Evolutionary conservation across 2,329 filamentous ascomycete genomes (phyloP).

Genomic region (Myriosclerotinia curreyana): DNA sequence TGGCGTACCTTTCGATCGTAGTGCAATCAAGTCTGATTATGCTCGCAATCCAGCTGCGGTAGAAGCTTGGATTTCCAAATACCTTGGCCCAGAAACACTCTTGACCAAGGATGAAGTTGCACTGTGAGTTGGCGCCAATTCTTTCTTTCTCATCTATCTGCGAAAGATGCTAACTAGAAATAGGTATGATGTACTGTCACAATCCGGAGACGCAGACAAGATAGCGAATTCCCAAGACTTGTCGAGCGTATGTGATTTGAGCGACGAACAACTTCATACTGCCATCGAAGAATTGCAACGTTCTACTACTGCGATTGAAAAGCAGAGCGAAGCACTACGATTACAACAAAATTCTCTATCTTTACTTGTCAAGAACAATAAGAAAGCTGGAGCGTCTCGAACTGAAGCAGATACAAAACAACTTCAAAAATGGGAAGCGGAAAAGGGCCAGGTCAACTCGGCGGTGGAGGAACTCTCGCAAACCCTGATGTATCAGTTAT

Average conservation of each 20-base stretch:
- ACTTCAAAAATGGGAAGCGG: constrained; percentile 43
- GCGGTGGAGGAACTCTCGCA: constrained; percentile 50
- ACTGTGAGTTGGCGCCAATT: constrained; percentile 43
- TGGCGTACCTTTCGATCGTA: constrained; percentile 36
- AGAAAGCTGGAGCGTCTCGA: constrained; percentile 40
- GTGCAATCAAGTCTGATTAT: constrained; percentile 33
- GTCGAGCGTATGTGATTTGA: constrained; percentile 49
- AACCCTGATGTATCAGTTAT: constrained; percentile 46
- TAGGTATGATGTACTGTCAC: constrained; percentile 52
- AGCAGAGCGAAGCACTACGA: constrained; percentile 59
- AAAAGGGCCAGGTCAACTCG: constrained; percentile 44
- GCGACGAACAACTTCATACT: constrained; percentile 56
- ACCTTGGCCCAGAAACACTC: constrained; percentile 51
- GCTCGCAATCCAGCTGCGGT: constrained; percentile 29
- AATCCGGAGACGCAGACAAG: constrained; percentile 47
- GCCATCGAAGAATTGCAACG: constrained; percentile 62
- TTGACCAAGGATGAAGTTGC: constrained; percentile 53
- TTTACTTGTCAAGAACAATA: constrained; percentile 48
- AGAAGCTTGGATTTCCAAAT: constrained; percentile 47
- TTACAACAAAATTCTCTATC: constrained; percentile 61
- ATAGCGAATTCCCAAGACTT: constrained; percentile 48
- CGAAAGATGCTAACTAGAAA: constrained; percentile 17
- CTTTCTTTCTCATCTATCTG: neutral
- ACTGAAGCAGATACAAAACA: constrained; percentile 43
- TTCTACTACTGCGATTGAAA: constrained; percentile 62